These are phyloP conservation scores for Lepiota subincarnata DNA, from an alignment of 768 basidiomycete species.

Conservation along the genomic window DNA sequence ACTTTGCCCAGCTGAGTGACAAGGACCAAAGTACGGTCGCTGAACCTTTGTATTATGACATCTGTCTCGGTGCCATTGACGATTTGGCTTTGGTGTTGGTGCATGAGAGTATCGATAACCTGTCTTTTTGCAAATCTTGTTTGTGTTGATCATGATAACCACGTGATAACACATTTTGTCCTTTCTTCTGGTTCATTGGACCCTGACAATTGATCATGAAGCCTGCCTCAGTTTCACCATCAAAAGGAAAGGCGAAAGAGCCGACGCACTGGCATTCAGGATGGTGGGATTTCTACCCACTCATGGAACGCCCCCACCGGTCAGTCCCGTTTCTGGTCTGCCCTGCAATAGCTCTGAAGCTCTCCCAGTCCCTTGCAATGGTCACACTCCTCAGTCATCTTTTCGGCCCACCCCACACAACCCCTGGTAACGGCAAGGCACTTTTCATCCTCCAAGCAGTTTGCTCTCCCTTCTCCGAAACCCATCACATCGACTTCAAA, in stretches of 20 bases:
- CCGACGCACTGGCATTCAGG: conserved; percentile 53
- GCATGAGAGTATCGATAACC: conserved; percentile 30
- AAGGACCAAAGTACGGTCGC: conserved; percentile 80
- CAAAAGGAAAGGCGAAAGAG: conserved; percentile 54
- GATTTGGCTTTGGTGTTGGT: conserved; percentile 47
- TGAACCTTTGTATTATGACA: conserved; percentile 71
- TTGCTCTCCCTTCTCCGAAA: conserved; percentile 50
- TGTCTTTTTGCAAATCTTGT: background rate
- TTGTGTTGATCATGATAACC: background rate
- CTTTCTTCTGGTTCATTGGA: conserved; percentile 6
- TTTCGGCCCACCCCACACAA: conserved; percentile 61
- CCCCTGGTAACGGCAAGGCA: conserved; percentile 58
- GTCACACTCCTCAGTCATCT: conserved; percentile 66
- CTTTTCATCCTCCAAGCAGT: conserved; percentile 68
- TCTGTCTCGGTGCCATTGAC: conserved; percentile 64
- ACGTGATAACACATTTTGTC: conserved; percentile 6
- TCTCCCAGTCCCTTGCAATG: conserved; percentile 60
- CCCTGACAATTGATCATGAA: conserved; percentile 18
- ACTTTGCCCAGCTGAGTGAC: conserved; percentile 91
- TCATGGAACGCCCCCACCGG: conserved; percentile 56
- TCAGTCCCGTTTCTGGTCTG: conserved; percentile 21
- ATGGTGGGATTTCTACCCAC: conserved; percentile 73
- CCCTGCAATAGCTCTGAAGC: conserved; percentile 7
- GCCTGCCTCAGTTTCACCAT: conserved; percentile 30
- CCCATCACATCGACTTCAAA: conserved; percentile 41